Base-by-base conservation (phyloP, 108 stramenopile species). In the Licmophora abbreviata region DNA sequence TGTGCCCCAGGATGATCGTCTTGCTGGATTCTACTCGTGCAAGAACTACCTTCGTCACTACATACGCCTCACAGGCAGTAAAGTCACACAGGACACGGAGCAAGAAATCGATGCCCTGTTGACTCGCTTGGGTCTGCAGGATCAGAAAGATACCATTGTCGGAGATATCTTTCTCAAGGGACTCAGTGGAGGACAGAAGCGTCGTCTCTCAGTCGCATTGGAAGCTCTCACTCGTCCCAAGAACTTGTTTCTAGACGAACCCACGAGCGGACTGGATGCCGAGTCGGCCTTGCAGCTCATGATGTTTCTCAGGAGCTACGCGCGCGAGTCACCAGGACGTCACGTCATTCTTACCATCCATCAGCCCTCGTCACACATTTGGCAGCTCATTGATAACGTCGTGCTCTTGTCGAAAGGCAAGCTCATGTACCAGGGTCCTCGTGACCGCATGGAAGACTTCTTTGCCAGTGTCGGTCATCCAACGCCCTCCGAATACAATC, bases 191-290 rank as follows among this genome's bases (percentile, higher is more conserved):
- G 85, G 92, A 21, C 83, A 94, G 62, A 76, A 79, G 52, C 49
- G 82, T 15, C 61, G 93, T 6, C 59, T 94, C 14, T 74, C 75
- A 26, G 54, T 94, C 48, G 88, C 77, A 10, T 54, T 94, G 34
- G 83, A 69, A 30, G 79, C 74, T 33, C 44, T 80, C 47, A 57
- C 52, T 23, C 21, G 41, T 29, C 79, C 79, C 0, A 43, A 63
- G 4, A 70, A 69, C 42, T 54, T 78, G 18, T 70, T 78, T 38
- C 36, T 78, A 15, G 76, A 73, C 49, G 56, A 62, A 21, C 61
- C 61, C 15, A 49, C 55, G n/a, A 40, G 46, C 11, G 54, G 77
- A 48, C 44, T 69, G 12, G 68, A 69, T 29, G 61, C 69, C 27
- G 73, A 68, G 41, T 65, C 63, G 20, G 66, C 73, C n/a, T 54